phyloP scores from a whole-genome alignment of 164 flowering plant genomes.

The Magnolia sinica region DNA sequence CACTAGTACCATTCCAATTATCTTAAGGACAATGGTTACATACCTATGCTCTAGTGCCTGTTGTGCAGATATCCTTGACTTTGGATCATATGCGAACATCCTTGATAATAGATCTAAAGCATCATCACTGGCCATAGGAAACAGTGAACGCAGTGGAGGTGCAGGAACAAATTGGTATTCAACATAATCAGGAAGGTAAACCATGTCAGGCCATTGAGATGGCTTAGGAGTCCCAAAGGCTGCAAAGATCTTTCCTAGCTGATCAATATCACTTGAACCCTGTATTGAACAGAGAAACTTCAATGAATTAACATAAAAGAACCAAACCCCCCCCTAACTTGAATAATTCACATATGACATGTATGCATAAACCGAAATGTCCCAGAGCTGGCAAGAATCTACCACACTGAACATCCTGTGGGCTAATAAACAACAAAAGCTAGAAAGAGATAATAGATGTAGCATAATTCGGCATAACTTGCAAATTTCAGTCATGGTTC shows the following conservation, averaged over 20 bases:
- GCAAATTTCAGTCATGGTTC: too few relatives aligned
- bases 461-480: not conserved
- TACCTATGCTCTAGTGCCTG: slow-evolving; percentile 96
- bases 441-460: not conserved
- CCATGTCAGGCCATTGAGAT: slow-evolving; percentile 93
- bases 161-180: slow-evolving; percentile 77
- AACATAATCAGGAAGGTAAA: slow-evolving; percentile 87
- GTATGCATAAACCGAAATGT: not conserved
- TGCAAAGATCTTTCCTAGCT: slow-evolving; percentile 90
- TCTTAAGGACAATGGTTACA: not conserved
- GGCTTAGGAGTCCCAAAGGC: slow-evolving; percentile 93
- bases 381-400: not conserved
- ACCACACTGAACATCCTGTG: not conserved
- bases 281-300: slow-evolving; percentile 15
- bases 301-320: not conserved
- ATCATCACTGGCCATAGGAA: slow-evolving; percentile 92
- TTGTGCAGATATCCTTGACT: slow-evolving; percentile 70
- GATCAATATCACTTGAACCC: slow-evolving; percentile 97
- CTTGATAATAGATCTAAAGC: slow-evolving; percentile 76
- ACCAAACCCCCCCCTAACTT: not conserved
- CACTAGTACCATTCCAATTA: not conserved
- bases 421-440: not conserved
- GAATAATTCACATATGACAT: not conserved
- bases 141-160: slow-evolving; percentile 70
- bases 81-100: slow-evolving; percentile 93